phyloP scores from a whole-genome alignment of 345 rosid species.

The Kernera saxatilis region DNA sequence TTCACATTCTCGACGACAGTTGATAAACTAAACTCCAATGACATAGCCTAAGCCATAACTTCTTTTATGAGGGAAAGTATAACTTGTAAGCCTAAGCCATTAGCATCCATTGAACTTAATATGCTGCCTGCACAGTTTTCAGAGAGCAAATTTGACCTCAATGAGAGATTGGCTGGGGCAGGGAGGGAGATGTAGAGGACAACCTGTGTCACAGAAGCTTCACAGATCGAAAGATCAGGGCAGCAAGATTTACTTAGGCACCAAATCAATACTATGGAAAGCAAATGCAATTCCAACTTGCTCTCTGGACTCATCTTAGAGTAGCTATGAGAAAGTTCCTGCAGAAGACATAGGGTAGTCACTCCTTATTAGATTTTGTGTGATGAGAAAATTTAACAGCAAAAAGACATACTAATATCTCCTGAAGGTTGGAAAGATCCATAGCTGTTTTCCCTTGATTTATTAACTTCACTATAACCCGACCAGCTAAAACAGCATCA shows the following conservation, averaged over 20 bases:
- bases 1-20: background rate
- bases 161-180: conserved; percentile 1
- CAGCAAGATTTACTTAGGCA: conserved; percentile 50
- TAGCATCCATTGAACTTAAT: background rate
- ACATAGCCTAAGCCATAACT: too few relatives aligned
- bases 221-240: conserved; percentile 52
- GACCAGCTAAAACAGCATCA: conserved; percentile 75
- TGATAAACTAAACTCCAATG: background rate
- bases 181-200: conserved; percentile 19
- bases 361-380: background rate
- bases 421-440: conserved; percentile 30
- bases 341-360: conserved; percentile 14
- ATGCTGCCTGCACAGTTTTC: background rate
- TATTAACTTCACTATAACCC: conserved; percentile 49
- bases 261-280: conserved; percentile 54
- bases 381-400: background rate
- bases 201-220: conserved; percentile 54
- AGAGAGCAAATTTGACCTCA: background rate
- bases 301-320: conserved; percentile 49
- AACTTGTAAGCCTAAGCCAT: background rate
- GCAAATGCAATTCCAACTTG: conserved; percentile 70
- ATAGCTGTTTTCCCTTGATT: conserved; percentile 32
- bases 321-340: conserved; percentile 66
- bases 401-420: conserved; percentile 41
- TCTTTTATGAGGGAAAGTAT: background rate